A percentile compares a stretch with the other conserved stretches of the same genome.
Evolutionary conservation across 1,139 yeast genomes (phyloP).

Genomic region (Debaryomyces robertsiae): DNA sequence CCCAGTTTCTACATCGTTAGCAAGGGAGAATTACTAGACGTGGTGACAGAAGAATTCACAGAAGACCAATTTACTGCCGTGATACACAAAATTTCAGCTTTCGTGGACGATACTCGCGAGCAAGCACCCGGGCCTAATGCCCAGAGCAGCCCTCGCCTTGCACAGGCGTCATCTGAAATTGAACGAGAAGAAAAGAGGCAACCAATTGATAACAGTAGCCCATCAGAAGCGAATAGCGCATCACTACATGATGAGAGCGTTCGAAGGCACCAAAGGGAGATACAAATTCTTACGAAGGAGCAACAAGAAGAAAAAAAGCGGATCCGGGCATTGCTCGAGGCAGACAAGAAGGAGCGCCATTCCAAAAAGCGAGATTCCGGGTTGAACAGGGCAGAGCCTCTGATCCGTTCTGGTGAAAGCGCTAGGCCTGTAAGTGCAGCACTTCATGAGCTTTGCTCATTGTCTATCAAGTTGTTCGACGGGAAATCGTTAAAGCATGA

Average conservation of each 20-base stretch:
- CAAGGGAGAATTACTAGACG: slow-evolving; percentile 47
- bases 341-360: slow-evolving; percentile 53
- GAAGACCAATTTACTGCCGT: slow-evolving; percentile 27
- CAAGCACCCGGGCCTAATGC: not conserved
- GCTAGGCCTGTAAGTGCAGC: not conserved
- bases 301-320: slow-evolving; percentile 56
- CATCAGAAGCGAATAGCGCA: not conserved
- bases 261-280: slow-evolving; percentile 41
- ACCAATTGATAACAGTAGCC: not conserved
- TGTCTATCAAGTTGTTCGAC: slow-evolving; percentile 56
- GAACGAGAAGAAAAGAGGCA: not conserved
- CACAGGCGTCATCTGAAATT: not conserved
- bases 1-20: slow-evolving; percentile 55
- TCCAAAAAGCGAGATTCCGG: slow-evolving; percentile 8
- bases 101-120: not conserved
- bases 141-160: not conserved
- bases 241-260: slow-evolving; percentile 18
- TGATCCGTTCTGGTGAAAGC: not conserved
- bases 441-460: slow-evolving; percentile 31
- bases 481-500: slow-evolving; percentile 51
- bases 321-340: slow-evolving; percentile 50
- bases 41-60: slow-evolving; percentile 33
- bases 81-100: slow-evolving; percentile 19
- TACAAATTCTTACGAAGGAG: slow-evolving; percentile 33
- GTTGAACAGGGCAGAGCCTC: not conserved